Conservation (phyloP, 1,139 yeast genomes). For the Diutina siamensis region DNA sequence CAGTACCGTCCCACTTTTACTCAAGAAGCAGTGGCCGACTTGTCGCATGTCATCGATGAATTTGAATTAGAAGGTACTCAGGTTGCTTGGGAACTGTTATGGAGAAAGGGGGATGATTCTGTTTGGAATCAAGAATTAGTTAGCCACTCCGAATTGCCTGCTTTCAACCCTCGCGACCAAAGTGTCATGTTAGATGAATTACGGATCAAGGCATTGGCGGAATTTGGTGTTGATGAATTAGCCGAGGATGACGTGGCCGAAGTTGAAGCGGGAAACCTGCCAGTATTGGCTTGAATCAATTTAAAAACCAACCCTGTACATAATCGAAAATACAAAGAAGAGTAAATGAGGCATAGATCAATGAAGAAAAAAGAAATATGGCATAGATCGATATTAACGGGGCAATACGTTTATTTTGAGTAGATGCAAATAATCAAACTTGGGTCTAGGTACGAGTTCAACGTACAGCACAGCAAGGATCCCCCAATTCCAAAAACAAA, state of each 20-base stretch:
- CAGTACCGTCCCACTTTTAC: constrained; percentile 85
- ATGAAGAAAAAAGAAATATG: too few species aligned
- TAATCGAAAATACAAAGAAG: not conserved
- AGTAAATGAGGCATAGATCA: too few species aligned
- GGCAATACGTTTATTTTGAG: too few species aligned
- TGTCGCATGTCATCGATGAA: constrained; percentile 59
- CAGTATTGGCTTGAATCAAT: not conserved
- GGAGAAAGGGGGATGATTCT: constrained; percentile 73
- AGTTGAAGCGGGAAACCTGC: not conserved
- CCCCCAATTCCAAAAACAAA: too few species aligned
- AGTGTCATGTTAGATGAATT: constrained; percentile 49
- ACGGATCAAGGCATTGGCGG: constrained; percentile 31
- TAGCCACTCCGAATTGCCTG: constrained; percentile 47
- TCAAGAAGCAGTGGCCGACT: constrained; percentile 87
- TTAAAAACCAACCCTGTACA: not conserved
- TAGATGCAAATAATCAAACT: too few species aligned
- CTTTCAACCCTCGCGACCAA: constrained; percentile 55
- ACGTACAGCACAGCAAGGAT: too few species aligned
- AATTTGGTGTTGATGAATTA: constrained; percentile 17
- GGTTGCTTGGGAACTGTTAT: constrained; percentile 70
- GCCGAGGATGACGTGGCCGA: constrained; percentile 6
- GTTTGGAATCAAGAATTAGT: constrained; percentile 52
- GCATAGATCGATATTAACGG: too few species aligned
- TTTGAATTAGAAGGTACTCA: constrained; percentile 38
- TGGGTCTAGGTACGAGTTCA: too few species aligned